Evolutionary conservation across 2,329 filamentous ascomycete genomes (phyloP).

Genomic region (Albifimbria verrucaria): DNA sequence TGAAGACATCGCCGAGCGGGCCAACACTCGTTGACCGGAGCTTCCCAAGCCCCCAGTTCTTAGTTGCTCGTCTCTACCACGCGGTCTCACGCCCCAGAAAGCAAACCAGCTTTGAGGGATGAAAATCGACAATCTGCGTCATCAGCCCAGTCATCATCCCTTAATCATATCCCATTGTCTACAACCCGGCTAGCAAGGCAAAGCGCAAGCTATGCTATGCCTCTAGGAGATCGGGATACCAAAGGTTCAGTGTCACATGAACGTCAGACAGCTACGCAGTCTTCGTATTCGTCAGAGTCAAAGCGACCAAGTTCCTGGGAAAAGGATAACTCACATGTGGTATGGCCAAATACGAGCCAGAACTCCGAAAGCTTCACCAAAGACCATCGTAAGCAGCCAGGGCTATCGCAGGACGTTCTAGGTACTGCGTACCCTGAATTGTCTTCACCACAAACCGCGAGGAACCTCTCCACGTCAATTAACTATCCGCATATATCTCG

Average conservation of each 20-base stretch:
- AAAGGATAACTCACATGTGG: too few relatives aligned
- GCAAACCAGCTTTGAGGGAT: constrained; percentile 1
- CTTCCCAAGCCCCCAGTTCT: constrained; percentile 15
- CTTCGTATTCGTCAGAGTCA: too few relatives aligned
- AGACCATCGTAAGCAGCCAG: too few relatives aligned
- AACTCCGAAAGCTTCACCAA: too few relatives aligned
- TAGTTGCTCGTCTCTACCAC: constrained; percentile 1
- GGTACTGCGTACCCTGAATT: too few relatives aligned
- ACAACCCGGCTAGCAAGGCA: background rate
- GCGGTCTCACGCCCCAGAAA: background rate
- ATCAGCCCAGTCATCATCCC: background rate
- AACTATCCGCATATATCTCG: too few relatives aligned
- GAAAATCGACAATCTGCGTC: constrained; percentile 7
- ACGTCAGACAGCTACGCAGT: too few relatives aligned
- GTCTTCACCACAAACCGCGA: too few relatives aligned
- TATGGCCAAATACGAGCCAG: too few relatives aligned
- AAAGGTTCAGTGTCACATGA: background rate
- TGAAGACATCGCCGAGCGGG: constrained; percentile 17
- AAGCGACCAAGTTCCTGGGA: too few relatives aligned
- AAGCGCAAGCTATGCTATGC: background rate
- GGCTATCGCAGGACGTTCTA: too few relatives aligned
- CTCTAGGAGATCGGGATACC: background rate
- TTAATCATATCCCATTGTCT: background rate
- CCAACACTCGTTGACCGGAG: constrained; percentile 16
- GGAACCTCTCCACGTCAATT: too few relatives aligned